Evolutionary conservation across 176 grass and related monocot species (phyloP), one percentile per base, ranked within the genome.

Genomic region (Tuctoria greenei): DNA sequence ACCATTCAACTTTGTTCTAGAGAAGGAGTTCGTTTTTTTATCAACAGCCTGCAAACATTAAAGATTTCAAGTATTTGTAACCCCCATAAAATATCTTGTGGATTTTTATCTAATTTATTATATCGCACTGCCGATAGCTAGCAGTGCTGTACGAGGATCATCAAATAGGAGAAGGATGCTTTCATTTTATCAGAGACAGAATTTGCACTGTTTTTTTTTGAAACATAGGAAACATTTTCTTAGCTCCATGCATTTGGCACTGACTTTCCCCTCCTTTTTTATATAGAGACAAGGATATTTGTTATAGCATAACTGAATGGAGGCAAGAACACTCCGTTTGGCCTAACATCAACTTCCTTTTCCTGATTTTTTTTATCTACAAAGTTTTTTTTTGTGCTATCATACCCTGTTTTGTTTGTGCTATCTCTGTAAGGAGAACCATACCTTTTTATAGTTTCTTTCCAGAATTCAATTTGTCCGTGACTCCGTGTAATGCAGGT

Each of bases 401-500:
- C n/a, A n/a, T n/a, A n/a, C n/a, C n/a, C n/a, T n/a, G n/a, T n/a
- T n/a, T n/a, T n/a, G n/a, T n/a, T n/a, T n/a, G n/a, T n/a, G n/a
- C n/a, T n/a, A n/a, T n/a, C n/a, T n/a, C n/a, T n/a, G n/a, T n/a
- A n/a, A 21, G 51, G 2, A 54, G 21, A 21, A 54, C 51, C 20
- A 21, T 54, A 12, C 21, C 23, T 25, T 64, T 46, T 80, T 70
- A 51, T 38, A 75, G 16, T 31, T 39, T 74, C 47, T 39, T 76
- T 39, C 65, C 12, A 63, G 41, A 65, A 70, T 84, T 80, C 34
- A 67, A 38, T 82, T 79, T 75, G 11, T 38, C 79, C 81, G 3
- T 31, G 31, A 31, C 31, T 31, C 31, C 31, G 52, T 81, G 10
- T 35, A 37, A 78, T 83, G 76, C 59, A 99, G 95, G 91, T 77